phyloP scores from a whole-genome alignment of 441 rosid genomes.

The Pelargonium exstipulatum region DNA sequence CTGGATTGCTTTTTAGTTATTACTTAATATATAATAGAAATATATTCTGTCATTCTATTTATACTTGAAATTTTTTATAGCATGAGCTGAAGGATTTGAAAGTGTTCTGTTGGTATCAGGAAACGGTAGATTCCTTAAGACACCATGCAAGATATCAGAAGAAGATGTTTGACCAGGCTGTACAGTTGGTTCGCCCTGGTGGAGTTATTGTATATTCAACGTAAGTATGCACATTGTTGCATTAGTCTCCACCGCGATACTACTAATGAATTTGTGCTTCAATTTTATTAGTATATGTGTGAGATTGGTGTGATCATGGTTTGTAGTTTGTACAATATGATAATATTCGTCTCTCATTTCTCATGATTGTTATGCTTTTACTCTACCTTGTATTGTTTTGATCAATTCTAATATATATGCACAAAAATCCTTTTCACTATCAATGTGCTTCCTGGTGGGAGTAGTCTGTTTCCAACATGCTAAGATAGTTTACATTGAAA shows the following conservation, averaged over 20 bases:
- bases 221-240: slow-evolving; percentile 38
- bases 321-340: background rate
- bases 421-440: no score
- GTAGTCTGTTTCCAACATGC: background rate
- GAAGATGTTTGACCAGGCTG: slow-evolving; percentile 94
- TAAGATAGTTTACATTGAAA: no score
- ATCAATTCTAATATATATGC: no score
- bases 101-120: slow-evolving; percentile 40
- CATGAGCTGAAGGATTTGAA: slow-evolving; percentile 4
- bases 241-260: background rate
- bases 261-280: background rate
- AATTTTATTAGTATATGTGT: background rate
- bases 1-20: background rate
- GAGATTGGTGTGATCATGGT: background rate
- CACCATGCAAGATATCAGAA: slow-evolving; percentile 76
- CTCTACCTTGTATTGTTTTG: no score
- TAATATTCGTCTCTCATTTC: no score
- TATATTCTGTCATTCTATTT: background rate
- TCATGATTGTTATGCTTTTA: no score
- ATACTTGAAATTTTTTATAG: background rate
- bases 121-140: slow-evolving; percentile 73
- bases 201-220: slow-evolving; percentile 93
- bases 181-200: slow-evolving; percentile 88
- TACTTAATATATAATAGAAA: background rate
- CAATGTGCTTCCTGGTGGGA: background rate